phyloP scores from a whole-genome alignment of 495 filamentous ascomycete species.

The Xylaria acuta region DNA sequence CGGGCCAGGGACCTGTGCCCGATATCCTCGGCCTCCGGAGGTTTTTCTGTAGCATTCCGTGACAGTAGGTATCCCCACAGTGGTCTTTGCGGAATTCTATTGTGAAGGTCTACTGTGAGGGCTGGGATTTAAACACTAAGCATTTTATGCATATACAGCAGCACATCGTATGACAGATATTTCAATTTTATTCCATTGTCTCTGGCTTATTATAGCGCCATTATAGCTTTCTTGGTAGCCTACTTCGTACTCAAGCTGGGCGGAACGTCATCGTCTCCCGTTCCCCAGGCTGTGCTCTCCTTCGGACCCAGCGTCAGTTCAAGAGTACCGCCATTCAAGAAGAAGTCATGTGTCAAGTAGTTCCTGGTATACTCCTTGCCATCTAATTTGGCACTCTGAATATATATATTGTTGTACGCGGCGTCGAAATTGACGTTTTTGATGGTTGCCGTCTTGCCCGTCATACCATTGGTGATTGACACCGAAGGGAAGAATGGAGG shows the following conservation, averaged over 20 bases:
- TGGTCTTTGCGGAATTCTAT: no score
- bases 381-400: slow-evolving; percentile 69
- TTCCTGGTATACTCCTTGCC: slow-evolving; percentile 66
- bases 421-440: slow-evolving; percentile 67
- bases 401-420: slow-evolving; percentile 66
- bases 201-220: background rate
- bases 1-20: no score
- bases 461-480: slow-evolving; percentile 62
- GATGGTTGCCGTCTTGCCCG: slow-evolving; percentile 66
- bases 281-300: slow-evolving; percentile 71
- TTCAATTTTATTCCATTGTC: background rate
- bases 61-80: no score
- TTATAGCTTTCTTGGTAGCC: background rate
- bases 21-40: no score
- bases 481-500: slow-evolving; percentile 67
- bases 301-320: slow-evolving; percentile 64
- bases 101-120: no score
- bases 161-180: background rate
- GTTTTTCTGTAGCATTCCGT: no score
- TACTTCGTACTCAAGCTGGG: slow-evolving; percentile 52
- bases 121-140: no score
- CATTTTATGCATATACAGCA: background rate
- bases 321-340: slow-evolving; percentile 66
- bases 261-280: slow-evolving; percentile 63
- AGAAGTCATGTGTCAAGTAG: slow-evolving; percentile 73